A percentile compares a stretch with the other conserved stretches of the same genome.
Conservation (phyloP, 1,284 basidiomycete species). For the Flammula alnicola region DNA sequence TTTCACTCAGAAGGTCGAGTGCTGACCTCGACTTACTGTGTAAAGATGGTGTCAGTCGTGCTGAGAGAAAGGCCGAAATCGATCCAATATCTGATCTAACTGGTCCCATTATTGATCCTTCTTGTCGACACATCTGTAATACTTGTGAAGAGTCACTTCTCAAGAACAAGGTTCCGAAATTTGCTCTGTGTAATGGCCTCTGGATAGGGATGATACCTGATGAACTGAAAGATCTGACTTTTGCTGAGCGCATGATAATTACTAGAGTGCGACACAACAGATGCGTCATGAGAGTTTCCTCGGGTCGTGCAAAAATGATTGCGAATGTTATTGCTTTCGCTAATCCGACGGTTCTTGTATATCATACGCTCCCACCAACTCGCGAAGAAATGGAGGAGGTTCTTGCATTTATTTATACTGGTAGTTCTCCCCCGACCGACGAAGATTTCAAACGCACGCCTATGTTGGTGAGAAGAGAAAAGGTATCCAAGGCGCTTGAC, state of each 20-base stretch:
- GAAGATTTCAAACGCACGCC: constrained; percentile 40
- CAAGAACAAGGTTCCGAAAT: constrained; percentile 29
- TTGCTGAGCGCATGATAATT: constrained; percentile 38
- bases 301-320: constrained; percentile 37
- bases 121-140: constrained; percentile 23
- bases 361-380: constrained; percentile 37
- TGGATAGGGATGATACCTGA: constrained; percentile 43
- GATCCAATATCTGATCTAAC: neutral
- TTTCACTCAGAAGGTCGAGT: neutral
- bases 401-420: constrained; percentile 41
- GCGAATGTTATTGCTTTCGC: constrained; percentile 41
- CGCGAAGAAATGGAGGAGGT: constrained; percentile 40
- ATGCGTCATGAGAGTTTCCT: constrained; percentile 33
- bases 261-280: constrained; percentile 33
- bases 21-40: neutral
- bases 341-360: constrained; percentile 37
- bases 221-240: constrained; percentile 32
- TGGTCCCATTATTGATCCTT: constrained; percentile 8
- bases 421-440: constrained; percentile 33
- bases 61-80: no score
- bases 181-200: constrained; percentile 39
- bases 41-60: neutral
- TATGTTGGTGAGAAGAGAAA: constrained; percentile 34
- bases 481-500: constrained; percentile 35
- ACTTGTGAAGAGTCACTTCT: constrained; percentile 11